phyloP scores from a whole-genome alignment of 2,329 filamentous ascomycete genomes.

The Monilinia aucupariae region DNA sequence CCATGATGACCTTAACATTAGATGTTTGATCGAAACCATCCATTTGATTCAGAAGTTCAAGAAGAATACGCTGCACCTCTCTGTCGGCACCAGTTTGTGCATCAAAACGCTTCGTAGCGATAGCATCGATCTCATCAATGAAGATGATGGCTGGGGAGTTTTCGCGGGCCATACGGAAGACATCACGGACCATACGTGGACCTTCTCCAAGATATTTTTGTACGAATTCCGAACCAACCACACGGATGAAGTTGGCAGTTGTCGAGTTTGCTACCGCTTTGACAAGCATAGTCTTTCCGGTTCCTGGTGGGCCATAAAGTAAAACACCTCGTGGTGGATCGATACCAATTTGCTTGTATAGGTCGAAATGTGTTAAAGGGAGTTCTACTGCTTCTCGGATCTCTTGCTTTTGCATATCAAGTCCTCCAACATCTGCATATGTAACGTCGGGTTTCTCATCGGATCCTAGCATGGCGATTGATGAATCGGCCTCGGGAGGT shows the following conservation, averaged over 20 bases:
- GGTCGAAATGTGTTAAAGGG: conserved; percentile 92
- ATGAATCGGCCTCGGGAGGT: conserved; percentile 96
- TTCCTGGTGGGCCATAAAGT: conserved; percentile 91
- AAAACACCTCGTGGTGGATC: conserved; percentile 95
- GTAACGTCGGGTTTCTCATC: conserved; percentile 98
- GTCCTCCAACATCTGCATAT: conserved; percentile 92
- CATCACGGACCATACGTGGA: conserved; percentile 96
- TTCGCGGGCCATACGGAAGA: conserved; percentile 98
- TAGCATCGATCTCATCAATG: conserved; percentile 98
- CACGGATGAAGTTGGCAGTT: conserved; percentile 95
- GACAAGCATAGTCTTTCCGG: conserved; percentile 94
- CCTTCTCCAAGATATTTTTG: conserved; percentile 98
- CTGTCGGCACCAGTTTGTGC: conserved; percentile 96
- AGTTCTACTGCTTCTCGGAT: conserved; percentile 97
- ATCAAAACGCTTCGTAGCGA: conserved; percentile 98
- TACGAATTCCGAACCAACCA: conserved; percentile 96
- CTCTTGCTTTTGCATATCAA: conserved; percentile 99
- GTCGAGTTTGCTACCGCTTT: conserved; percentile 99
- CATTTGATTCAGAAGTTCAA: conserved; percentile 98
- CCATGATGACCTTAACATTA: conserved; percentile 99
- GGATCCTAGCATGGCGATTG: conserved; percentile 93
- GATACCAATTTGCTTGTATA: conserved; percentile 99
- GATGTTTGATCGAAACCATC: conserved; percentile 98
- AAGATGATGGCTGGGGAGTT: conserved; percentile 99
- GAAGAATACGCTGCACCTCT: conserved; percentile 96